Conservation (phyloP, 768 basidiomycete species). For the Sutorius australiensis region DNA sequence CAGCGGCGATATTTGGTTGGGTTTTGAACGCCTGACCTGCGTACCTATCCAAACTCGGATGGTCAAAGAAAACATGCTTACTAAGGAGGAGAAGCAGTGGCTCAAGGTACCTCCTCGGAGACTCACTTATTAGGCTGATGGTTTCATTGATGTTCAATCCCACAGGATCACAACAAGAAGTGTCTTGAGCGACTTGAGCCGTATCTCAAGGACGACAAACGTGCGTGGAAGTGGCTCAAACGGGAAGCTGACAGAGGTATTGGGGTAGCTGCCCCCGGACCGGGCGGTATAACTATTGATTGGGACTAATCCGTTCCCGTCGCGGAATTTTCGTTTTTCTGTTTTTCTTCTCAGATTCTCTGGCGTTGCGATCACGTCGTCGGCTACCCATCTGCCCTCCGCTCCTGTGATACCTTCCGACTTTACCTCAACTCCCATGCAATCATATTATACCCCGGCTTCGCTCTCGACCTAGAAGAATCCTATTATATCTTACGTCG, state of each 20-base stretch:
- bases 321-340: neutral
- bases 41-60: conserved; percentile 92
- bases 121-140: neutral
- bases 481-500: conserved; percentile 24
- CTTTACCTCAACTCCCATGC: neutral
- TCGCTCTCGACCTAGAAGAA: conserved; percentile 7
- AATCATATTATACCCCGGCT: conserved; percentile 6
- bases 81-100: conserved; percentile 85
- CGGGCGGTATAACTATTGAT: conserved; percentile 72
- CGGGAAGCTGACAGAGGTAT: conserved; percentile 73
- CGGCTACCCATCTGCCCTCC: conserved; percentile 2
- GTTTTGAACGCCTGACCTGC: conserved; percentile 88
- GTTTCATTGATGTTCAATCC: conserved; percentile 11
- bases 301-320: conserved; percentile 51
- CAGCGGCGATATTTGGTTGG: conserved; percentile 77
- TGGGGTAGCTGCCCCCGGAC: conserved; percentile 59
- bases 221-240: conserved; percentile 76
- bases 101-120: conserved; percentile 52
- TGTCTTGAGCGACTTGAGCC: conserved; percentile 65
- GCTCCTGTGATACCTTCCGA: conserved; percentile 23
- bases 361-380: neutral
- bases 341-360: conserved; percentile 2
- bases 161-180: conserved; percentile 76
- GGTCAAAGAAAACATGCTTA: conserved; percentile 80
- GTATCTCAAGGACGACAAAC: conserved; percentile 69